Evolutionary conservation across 2,329 filamentous ascomycete genomes (phyloP), one percentile per base, ranked within the genome.

Genomic region (Tolypocladium inflatum): DNA sequence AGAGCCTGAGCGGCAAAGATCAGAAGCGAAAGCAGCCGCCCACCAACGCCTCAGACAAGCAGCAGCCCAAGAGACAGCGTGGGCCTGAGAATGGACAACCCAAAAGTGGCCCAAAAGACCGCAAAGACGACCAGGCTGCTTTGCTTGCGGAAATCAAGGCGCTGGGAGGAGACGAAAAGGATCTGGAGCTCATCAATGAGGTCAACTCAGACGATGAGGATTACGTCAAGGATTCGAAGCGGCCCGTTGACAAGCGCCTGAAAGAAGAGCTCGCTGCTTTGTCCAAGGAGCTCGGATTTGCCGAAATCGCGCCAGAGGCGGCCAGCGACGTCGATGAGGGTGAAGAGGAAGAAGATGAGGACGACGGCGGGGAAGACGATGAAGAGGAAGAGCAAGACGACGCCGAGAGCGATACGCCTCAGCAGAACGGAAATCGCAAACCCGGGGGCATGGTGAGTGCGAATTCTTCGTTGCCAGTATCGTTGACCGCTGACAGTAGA

Each of bases 141-240:
- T 73, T 88, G 5, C 72, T 88, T 9, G 79, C 83, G 58, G 86
- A 88, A 65, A 88, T 88, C 61, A 76, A 79, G 62, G 83, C 82
- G 17, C 74, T 89, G 2, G 86, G 85, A 4, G 86, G 86, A 17
- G 83, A 86, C 56, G 82, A 88, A 68, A 77, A 83, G 48, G 86
- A 88, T 62, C 68, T 86, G 50, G 80, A 83, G 41, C 77, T 88
- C 39, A 79, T 88, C 56, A 80, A 78, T 48, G 82, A 80, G 59
- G 72, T 76, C 15, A 72, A 75, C 39, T 78, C 75, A 4, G 74
- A 75, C 21, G 73, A 76, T 58, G 72, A 74, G 55, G 71, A 68
- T 23, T 65, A 67, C 48, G 63, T 60, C n/a, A 65, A 68, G 50
- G 67, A 63, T 41, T 64, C 65, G 39, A 70, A 70, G 53, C 69